Evolutionary conservation across 192 early-diverging fungal species (phyloP), one percentile per base, ranked within the genome.

Genomic region (Coemansia sp.): DNA sequence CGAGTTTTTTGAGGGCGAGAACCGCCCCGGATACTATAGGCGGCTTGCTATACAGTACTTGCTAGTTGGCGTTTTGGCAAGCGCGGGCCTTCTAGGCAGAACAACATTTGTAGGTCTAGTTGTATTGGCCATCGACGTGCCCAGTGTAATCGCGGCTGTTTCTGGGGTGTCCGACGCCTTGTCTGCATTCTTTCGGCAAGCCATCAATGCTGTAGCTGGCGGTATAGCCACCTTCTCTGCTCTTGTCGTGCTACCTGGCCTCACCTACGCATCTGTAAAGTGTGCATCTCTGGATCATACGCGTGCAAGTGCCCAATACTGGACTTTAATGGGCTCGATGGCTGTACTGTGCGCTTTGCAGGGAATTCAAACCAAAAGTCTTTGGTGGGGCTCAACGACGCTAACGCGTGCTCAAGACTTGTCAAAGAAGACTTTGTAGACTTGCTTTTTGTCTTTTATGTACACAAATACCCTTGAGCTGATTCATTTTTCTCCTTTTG

Each of bases 51-150:
- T 55, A 55, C 51, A 55, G 7, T 55, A 55, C 51, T 55, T 55
- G 51, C 4, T 33, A 4, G 51, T 60, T 20, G 16, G 33, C 26
- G 23, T 24, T 10, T 8, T 60, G 8, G 57, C 48, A 5, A 26
- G 36, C 18, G 58, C 66, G 0, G 55, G 59, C 2, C 1, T 31
- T 5, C 45, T 57, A 21, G 60, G 70, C 10, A 9, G 35, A 18
- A 33, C 37, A n/a, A 33, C 55, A 0, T 11, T 66, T 43, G 59
- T 40, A 4, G 70, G 70, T 11, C 40, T 39, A 16, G 50, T 55
- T n/a, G 35, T 51, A 18, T 10, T 48, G 7, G 65, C 58, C 33
- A 24, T 34, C 45, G 65, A 67, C n/a, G n/a, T 67, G 42, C 65
- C 65, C 9, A 13, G 28, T 23, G 21, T 67, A 13, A 26, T 13